phyloP scores from a whole-genome alignment of 768 basidiomycete species.

The Dioszegia hungarica region DNA sequence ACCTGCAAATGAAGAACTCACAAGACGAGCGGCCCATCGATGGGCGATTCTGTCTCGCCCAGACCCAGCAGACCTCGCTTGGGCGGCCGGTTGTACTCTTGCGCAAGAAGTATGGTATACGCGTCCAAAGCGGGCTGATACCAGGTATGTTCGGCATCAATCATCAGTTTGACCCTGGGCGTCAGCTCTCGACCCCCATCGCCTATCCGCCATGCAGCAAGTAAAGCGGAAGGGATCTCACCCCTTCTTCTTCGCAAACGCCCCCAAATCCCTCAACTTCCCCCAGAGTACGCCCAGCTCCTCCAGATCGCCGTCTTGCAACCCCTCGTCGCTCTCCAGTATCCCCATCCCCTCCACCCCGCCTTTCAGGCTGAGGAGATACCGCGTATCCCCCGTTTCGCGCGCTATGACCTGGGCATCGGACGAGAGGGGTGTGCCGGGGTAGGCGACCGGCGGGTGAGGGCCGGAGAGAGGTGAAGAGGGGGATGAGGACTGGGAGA shows the following conservation, averaged over 20 bases:
- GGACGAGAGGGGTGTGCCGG: slow-evolving; percentile 21
- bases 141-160: slow-evolving; percentile 75
- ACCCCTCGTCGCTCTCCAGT: slow-evolving; percentile 39
- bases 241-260: slow-evolving; percentile 55
- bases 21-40: slow-evolving; percentile 35
- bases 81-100: slow-evolving; percentile 61
- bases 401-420: slow-evolving; percentile 59
- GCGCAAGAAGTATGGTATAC: slow-evolving; percentile 66
- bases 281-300: slow-evolving; percentile 61
- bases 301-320: slow-evolving; percentile 59
- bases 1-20: slow-evolving; percentile 2
- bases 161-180: slow-evolving; percentile 63
- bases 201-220: not conserved
- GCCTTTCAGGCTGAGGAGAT: slow-evolving; percentile 30
- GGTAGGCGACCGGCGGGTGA: slow-evolving; percentile 47
- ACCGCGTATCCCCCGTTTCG: slow-evolving; percentile 42
- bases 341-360: slow-evolving; percentile 32
- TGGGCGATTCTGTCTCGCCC: slow-evolving; percentile 11
- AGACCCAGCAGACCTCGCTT: slow-evolving; percentile 4
- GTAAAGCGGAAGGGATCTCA: too few species aligned
- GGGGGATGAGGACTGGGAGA: slow-evolving; percentile 25
- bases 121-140: slow-evolving; percentile 76
- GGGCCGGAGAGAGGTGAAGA: slow-evolving; percentile 22
- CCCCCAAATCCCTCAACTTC: slow-evolving; percentile 63
- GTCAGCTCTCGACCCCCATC: not conserved